Conservation (phyloP, 2,329 filamentous ascomycete species). For the Aspergillus unguis region DNA sequence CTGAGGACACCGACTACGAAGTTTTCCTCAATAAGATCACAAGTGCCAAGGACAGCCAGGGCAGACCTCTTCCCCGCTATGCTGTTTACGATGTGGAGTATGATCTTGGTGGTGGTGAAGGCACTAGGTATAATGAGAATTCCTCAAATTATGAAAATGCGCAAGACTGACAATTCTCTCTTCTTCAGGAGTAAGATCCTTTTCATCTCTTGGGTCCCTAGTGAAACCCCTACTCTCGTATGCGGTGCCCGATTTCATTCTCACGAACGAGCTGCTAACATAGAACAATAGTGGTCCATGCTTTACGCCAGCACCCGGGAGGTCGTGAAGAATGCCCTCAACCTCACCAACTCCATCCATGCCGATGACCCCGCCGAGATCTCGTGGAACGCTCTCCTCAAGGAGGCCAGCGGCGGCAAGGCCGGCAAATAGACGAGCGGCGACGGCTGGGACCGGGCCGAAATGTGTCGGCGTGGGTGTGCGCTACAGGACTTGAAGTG, state of each 20-base stretch:
- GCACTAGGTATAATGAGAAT: slow-evolving; percentile 40
- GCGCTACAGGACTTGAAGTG: slow-evolving; percentile 19
- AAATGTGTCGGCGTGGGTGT: slow-evolving; percentile 21
- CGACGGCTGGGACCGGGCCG: slow-evolving; percentile 37
- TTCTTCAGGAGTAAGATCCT: slow-evolving; percentile 48
- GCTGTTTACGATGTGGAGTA: slow-evolving; percentile 52
- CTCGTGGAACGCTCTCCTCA: slow-evolving; percentile 41
- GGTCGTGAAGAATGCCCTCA: slow-evolving; percentile 48
- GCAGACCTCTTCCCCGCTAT: slow-evolving; percentile 47
- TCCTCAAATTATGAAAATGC: background rate
- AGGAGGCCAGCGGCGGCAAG: slow-evolving; percentile 42
- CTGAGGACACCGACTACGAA: slow-evolving; percentile 46
- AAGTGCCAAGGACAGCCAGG: slow-evolving; percentile 41
- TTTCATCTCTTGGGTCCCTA: slow-evolving; percentile 50
- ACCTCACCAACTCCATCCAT: slow-evolving; percentile 41
- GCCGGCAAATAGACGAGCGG: slow-evolving; percentile 33
- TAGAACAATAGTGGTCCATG: slow-evolving; percentile 43
- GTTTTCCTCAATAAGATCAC: slow-evolving; percentile 47
- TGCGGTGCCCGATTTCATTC: slow-evolving; percentile 15
- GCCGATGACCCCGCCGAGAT: slow-evolving; percentile 43
- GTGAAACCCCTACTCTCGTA: slow-evolving; percentile 40
- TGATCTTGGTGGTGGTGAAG: slow-evolving; percentile 47
- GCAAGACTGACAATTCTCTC: slow-evolving; percentile 17
- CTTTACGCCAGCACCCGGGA: slow-evolving; percentile 51
- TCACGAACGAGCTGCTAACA: slow-evolving; percentile 16